Base-by-base conservation (phyloP, 2,329 filamentous ascomycete genomes). In the Colletotrichum scovillei region DNA sequence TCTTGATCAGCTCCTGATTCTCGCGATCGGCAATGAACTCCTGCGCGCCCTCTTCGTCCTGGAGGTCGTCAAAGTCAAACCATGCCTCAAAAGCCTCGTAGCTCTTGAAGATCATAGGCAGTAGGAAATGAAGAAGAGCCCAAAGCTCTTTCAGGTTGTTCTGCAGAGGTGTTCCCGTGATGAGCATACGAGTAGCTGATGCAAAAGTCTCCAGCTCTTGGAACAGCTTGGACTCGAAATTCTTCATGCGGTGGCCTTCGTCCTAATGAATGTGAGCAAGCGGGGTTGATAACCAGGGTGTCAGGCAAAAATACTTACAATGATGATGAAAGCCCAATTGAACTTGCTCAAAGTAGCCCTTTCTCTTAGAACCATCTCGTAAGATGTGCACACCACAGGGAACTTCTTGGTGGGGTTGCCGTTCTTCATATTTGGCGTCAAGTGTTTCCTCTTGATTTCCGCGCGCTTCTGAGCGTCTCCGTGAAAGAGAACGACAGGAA, bases 271-370 rank as follows among this genome's bases (percentile, higher is more conserved):
- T 7, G 46, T 80, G 42, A 81, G 68, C 19, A 28, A 19, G n/a
- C 5, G 1, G 28, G 8, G 16, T 9, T 19, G 2, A 28, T 42
- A 52, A 6, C 57, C 12, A 11, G 19, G 19, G 1, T 4, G 11
- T 26, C 26, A 7, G 14, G 16, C 2, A 16, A 7, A 3, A 5
- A 22, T 8, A 24, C 89, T 80, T 83, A 93, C 92, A 74, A 99
- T 97, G 76, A 99, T 97, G 78, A 99, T 98, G 77, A 98, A 98
- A 67, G 97, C 95, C 97, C 97, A 99, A 46, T 95, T 93, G 69
- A 97, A 96, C 70, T 93, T 92, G 0, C 92, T 91, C 5, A 99
- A 85, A 46, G 92, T 92, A 65, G 95, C 93, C 49, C 94, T 91
- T 80, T 99, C 97, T 77, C 95, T 92, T 83, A 99, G 92, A 67